phyloP scores from a whole-genome alignment of 1,284 basidiomycete genomes.

The Schizophyllum amplum region DNA sequence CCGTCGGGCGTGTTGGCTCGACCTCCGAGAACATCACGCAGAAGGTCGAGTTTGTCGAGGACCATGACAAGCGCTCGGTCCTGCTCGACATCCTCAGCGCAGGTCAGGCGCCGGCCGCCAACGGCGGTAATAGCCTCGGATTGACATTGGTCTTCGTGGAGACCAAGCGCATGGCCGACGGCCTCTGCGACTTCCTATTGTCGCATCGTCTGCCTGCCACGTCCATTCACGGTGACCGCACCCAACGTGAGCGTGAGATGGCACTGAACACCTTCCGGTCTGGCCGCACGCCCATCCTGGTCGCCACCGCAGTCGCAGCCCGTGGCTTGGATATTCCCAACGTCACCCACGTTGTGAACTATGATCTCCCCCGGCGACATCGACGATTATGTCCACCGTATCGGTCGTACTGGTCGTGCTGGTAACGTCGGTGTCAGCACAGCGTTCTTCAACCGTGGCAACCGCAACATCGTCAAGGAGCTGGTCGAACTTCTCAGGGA shows the following conservation, averaged over 20 bases:
- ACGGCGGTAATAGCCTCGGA: slow-evolving; percentile 54
- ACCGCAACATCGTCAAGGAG: slow-evolving; percentile 88
- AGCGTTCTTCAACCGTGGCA: slow-evolving; percentile 90
- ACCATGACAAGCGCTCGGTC: slow-evolving; percentile 94
- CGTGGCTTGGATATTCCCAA: slow-evolving; percentile 99
- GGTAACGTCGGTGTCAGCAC: slow-evolving; percentile 97
- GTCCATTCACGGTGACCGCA: slow-evolving; percentile 97
- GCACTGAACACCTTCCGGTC: slow-evolving; percentile 94
- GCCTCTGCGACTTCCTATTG: slow-evolving; percentile 95
- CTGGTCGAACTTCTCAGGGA: slow-evolving; percentile 91
- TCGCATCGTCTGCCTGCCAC: slow-evolving; percentile 82
- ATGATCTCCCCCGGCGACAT: slow-evolving; percentile 98
- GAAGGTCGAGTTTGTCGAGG: slow-evolving; percentile 98
- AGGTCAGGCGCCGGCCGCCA: slow-evolving; percentile 16
- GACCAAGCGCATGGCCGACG: slow-evolving; percentile 99
- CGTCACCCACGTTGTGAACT: slow-evolving; percentile 98
- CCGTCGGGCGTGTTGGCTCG: slow-evolving; percentile 95
- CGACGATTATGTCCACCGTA: slow-evolving; percentile 97
- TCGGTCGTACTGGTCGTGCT: slow-evolving; percentile 98
- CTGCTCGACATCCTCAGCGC: slow-evolving; percentile 86
- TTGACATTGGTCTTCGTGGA: slow-evolving; percentile 97
- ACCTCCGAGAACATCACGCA: slow-evolving; percentile 99
- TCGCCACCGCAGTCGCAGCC: slow-evolving; percentile 97
- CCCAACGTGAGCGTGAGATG: slow-evolving; percentile 95
- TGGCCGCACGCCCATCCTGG: slow-evolving; percentile 92